These are phyloP conservation scores for Aspergillaceae sp. DNA, from an alignment of 2,329 filamentous ascomycete genomes.

Conservation along the genomic window DNA sequence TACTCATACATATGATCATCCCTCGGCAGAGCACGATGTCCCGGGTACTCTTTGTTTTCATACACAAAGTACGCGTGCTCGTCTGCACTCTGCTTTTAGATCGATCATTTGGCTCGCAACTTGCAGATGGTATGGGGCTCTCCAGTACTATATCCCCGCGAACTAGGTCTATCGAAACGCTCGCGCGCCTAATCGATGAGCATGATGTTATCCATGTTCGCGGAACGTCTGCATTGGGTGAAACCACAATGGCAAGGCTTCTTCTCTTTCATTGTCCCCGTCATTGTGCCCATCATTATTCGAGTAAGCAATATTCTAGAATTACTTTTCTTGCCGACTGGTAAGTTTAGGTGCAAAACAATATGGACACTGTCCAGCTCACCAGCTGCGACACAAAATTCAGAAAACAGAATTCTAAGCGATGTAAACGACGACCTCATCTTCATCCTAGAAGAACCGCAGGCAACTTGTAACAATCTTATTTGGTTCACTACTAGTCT, in stretches of 20 bases:
- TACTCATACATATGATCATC: background rate
- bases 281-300: background rate
- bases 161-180: background rate
- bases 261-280: background rate
- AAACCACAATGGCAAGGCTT: slow-evolving; percentile 5
- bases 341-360: background rate
- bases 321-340: background rate
- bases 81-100: background rate
- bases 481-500: too few relatives aligned
- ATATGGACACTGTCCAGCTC: slow-evolving; percentile 1
- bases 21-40: background rate
- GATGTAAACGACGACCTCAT: slow-evolving; percentile 2
- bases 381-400: background rate
- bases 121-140: background rate
- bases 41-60: background rate
- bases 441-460: slow-evolving; percentile 7
- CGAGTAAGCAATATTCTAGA: background rate
- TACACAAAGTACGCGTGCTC: background rate
- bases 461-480: slow-evolving; percentile 1
- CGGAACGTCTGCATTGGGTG: slow-evolving; percentile 5
- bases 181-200: slow-evolving; percentile 4
- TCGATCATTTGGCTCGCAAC: background rate
- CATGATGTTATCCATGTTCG: slow-evolving; percentile 2
- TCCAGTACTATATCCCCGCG: background rate
- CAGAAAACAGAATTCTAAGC: background rate